phyloP scores from a whole-genome alignment of 306 rosid species.

The Medicago arabica region DNA sequence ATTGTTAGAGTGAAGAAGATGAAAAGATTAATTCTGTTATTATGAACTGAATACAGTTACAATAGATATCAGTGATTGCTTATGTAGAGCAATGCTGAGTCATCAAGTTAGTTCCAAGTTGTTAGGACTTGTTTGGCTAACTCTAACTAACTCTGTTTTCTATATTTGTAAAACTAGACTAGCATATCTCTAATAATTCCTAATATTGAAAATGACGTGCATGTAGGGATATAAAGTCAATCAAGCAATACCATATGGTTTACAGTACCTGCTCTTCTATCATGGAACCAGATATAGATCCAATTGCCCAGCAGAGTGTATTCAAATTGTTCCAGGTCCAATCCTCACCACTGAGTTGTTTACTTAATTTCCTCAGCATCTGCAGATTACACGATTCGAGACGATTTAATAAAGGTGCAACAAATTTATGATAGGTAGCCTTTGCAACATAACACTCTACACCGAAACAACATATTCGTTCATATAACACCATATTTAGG shows the following conservation, averaged over 20 bases:
- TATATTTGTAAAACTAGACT: too few species aligned
- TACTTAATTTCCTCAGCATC: constrained; percentile 96
- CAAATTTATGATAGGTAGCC: constrained; percentile 4
- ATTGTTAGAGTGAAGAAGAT: too few species aligned
- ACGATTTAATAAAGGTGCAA: constrained; percentile 7
- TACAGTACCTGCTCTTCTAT: constrained; percentile 86
- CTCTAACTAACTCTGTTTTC: too few species aligned
- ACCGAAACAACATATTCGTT: constrained; percentile 7
- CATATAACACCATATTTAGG: too few species aligned
- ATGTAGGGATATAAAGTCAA: neutral
- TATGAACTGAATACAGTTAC: too few species aligned
- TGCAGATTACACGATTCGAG: constrained; percentile 42
- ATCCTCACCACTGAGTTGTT: constrained; percentile 95
- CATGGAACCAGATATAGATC: constrained; percentile 99
- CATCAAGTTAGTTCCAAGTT: too few species aligned
- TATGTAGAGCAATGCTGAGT: too few species aligned
- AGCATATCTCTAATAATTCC: neutral
- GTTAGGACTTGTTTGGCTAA: too few species aligned
- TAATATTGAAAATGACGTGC: neutral
- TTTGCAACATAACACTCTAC: constrained; percentile 5
- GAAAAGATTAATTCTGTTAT: too few species aligned
- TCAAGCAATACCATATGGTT: constrained; percentile 24
- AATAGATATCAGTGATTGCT: too few species aligned
- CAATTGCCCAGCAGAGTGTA: constrained; percentile 99
- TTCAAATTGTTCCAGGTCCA: constrained; percentile 99